A percentile compares a stretch with the other conserved stretches of the same genome.
These are phyloP conservation scores for Rhodosporidiobolus sp. DNA, from an alignment of 768 basidiomycete species.

Conservation along the genomic window DNA sequence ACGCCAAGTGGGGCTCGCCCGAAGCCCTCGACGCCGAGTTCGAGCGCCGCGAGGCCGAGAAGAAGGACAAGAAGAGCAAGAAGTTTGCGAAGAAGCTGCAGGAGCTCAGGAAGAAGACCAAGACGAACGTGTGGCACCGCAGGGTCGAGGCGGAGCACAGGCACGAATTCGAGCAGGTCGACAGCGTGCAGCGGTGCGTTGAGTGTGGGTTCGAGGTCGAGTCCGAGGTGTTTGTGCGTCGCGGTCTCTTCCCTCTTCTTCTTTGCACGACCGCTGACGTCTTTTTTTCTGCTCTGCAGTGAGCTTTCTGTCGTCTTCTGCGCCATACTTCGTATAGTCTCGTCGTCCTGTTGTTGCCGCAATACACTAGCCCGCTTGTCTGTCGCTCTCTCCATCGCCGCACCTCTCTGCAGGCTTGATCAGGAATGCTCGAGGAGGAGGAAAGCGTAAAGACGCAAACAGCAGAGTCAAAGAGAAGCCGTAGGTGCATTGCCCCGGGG, in stretches of 20 bases:
- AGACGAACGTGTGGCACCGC: slow-evolving; percentile 84
- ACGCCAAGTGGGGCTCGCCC: slow-evolving; percentile 95
- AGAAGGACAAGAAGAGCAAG: slow-evolving; percentile 83
- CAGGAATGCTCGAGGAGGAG: no score
- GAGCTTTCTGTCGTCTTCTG: no score
- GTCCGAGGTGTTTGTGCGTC: slow-evolving; percentile 67
- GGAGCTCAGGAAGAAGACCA: slow-evolving; percentile 77
- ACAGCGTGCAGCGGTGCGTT: slow-evolving; percentile 65
- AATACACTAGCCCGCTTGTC: no score
- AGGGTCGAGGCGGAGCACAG: slow-evolving; percentile 82
- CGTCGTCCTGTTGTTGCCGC: no score
- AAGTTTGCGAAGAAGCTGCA: slow-evolving; percentile 89
- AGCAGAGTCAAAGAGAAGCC: no score
- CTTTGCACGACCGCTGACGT: background rate
- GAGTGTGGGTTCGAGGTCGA: slow-evolving; percentile 89
- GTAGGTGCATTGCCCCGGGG: no score
- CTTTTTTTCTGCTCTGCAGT: no score
- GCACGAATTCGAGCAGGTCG: slow-evolving; percentile 70
- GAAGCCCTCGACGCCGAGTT: slow-evolving; percentile 88
- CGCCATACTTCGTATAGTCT: no score
- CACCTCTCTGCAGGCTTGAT: no score
- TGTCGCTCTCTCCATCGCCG: no score
- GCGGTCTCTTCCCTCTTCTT: no score
- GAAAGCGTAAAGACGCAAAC: no score
- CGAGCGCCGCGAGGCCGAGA: slow-evolving; percentile 70